Conservation (phyloP, 148 eudicot species). For the Amaranthus cruentus region DNA sequence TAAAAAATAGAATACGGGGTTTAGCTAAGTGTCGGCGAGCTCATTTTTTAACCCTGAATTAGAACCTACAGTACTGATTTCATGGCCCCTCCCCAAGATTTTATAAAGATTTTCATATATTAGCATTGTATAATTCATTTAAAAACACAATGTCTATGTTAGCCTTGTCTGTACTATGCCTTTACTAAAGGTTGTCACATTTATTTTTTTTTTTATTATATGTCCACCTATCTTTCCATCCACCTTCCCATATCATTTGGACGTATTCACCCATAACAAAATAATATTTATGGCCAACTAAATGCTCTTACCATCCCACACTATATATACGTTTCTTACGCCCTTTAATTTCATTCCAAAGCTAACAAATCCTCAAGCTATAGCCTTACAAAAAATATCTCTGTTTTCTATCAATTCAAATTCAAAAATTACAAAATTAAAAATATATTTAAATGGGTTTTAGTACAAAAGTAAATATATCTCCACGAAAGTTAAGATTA, state of each 20-base stretch:
- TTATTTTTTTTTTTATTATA: conserved; percentile 32
- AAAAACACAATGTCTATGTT: conserved; percentile 14
- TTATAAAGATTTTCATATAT: conserved; percentile 20
- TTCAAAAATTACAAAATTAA: too few relatives aligned
- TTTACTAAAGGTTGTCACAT: conserved; percentile 47
- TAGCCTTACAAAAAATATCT: neutral
- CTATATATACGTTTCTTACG: conserved; percentile 22
- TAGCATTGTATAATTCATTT: neutral
- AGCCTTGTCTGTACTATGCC: conserved; percentile 58
- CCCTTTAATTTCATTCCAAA: conserved; percentile 22
- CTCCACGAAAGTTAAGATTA: conserved; percentile 72
- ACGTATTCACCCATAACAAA: neutral
- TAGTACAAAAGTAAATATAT: conserved; percentile 23
- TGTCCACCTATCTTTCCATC: conserved; percentile 38
- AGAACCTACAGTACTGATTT: conserved; percentile 1
- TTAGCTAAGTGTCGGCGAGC: conserved; percentile 52
- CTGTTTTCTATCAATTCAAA: neutral
- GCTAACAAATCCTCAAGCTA: conserved; percentile 6
- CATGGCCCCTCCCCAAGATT: conserved; percentile 21
- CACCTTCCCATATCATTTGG: conserved; percentile 42
- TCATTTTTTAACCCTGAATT: neutral
- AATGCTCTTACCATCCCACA: conserved; percentile 5
- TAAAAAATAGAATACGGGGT: conserved; percentile 16
- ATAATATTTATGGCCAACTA: conserved; percentile 14
- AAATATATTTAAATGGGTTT: too few relatives aligned